Evolutionary conservation across 2,329 filamentous ascomycete species (phyloP), one percentile per base, ranked within the genome.

Genomic region (Pyricularia grisea): DNA sequence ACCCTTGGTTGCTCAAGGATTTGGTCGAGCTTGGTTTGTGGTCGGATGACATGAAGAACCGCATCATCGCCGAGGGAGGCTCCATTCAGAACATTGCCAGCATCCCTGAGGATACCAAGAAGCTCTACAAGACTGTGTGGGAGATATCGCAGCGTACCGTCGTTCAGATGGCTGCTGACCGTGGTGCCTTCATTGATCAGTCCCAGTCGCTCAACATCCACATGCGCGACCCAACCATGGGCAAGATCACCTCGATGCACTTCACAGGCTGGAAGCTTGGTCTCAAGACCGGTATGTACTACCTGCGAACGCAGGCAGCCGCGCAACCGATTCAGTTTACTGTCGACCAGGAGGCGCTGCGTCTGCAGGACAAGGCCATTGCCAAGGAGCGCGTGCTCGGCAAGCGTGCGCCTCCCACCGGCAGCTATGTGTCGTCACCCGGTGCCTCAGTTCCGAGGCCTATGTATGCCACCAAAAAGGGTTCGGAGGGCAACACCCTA

Each of bases 41-140:
- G 95, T 97, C 94, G 66, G 94, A 99, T 82, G 93, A 93, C 83
- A 99, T 99, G 95, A 99, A 99, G 90, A 99, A 99, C 86, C 93
- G 95, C 75, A 99, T 99, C 85, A 99, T 99, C 76, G 91, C 95
- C 70, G 94, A 97, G 72, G 92, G 92, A 74, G 95, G 95, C 73
- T 98, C 94, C 25, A 78, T 99, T 69, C 95, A 98, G 81, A 94
- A 95, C 81, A 94, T 99, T 72, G 92, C 94, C 77, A 98, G 96
- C 82, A 97, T 99, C 72, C 94, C 95, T 17, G 88, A 91, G 36
- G 95, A 99, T 74, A 91, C 97, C 85, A 99, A 99, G 85, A 89
- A 90, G 58, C 87, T 99, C 7, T 99, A 99, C 88, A 99, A 99
- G 90, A 99, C 95, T 3, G 95, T 99, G 27, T 99, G 95, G 95